A percentile compares a stretch with the other conserved stretches of the same genome.
phyloP scores from a whole-genome alignment of 176 grass and related monocot genomes.

The Elymus sibiricus region DNA sequence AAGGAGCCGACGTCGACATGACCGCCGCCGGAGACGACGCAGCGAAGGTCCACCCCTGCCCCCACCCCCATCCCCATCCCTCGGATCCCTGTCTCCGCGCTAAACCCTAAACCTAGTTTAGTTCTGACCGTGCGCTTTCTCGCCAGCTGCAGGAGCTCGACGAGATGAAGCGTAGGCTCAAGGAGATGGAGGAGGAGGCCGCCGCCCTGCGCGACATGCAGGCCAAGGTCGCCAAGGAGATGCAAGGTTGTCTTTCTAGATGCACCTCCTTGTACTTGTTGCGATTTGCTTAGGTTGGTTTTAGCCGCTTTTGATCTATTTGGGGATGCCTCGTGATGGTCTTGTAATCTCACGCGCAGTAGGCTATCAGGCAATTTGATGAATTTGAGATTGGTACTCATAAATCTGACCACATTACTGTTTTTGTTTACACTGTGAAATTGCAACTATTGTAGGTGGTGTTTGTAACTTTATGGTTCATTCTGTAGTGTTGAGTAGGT shows the following conservation, averaged over 20 bases:
- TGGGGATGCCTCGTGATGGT: neutral
- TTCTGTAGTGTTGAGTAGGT: neutral
- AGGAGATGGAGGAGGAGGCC: slow-evolving; percentile 83
- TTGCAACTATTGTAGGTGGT: neutral
- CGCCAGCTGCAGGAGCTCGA: slow-evolving; percentile 57
- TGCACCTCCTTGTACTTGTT: neutral
- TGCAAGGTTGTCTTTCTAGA: slow-evolving; percentile 51
- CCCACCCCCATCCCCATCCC: neutral
- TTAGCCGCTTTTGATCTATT: neutral
- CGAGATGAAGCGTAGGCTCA: slow-evolving; percentile 70
- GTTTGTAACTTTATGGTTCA: neutral
- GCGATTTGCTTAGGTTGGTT: neutral
- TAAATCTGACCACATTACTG: neutral
- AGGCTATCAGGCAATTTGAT: neutral
- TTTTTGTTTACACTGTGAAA: neutral
- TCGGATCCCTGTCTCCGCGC: neutral
- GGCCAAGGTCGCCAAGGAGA: slow-evolving; percentile 78
- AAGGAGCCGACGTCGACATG: slow-evolving; percentile 67
- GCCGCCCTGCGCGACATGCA: slow-evolving; percentile 75
- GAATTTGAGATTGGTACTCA: neutral
- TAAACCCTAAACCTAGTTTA: slow-evolving; percentile 40
- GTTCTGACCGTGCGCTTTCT: neutral
- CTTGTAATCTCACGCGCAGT: neutral
- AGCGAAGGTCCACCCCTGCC: slow-evolving; percentile 29
- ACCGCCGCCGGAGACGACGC: slow-evolving; percentile 36